Percentiles rank a stretch among this genome's conserved stretches.
Evolutionary conservation across 2,329 filamentous ascomycete genomes (phyloP).

Genomic region (Amylocarpus encephaloides): DNA sequence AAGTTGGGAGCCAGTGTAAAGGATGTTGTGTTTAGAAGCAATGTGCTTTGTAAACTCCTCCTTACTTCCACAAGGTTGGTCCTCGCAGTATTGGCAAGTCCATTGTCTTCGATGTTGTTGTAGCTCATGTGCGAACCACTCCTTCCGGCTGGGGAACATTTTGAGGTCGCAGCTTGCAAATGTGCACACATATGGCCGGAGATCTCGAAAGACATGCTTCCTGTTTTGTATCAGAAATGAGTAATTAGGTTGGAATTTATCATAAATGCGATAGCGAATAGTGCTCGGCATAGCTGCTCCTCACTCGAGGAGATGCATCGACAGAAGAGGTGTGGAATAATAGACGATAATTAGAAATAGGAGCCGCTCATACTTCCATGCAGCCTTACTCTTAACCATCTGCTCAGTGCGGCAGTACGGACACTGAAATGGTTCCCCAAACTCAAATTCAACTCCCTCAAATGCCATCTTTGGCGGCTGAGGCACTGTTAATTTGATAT

Average conservation of each 20-base stretch:
- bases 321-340: too few relatives aligned
- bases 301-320: too few relatives aligned
- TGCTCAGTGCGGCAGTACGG: constrained; percentile 18
- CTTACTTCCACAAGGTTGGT: too few relatives aligned
- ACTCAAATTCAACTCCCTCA: constrained; percentile 11
- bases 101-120: constrained; percentile 22
- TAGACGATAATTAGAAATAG: neutral
- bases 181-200: constrained; percentile 32
- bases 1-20: too few relatives aligned
- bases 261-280: too few relatives aligned
- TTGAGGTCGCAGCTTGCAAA: constrained; percentile 24
- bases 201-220: constrained; percentile 27
- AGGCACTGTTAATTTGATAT: too few relatives aligned
- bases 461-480: constrained; percentile 5
- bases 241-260: neutral
- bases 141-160: constrained; percentile 24
- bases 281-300: too few relatives aligned
- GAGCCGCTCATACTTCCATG: constrained; percentile 22
- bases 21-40: too few relatives aligned
- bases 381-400: constrained; percentile 11
- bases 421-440: constrained; percentile 9
- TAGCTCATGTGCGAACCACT: constrained; percentile 30
- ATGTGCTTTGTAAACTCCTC: too few relatives aligned
- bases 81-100: constrained; percentile 21
- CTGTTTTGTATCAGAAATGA: constrained; percentile 10